These are phyloP conservation scores for Diophrys sp. DNA, from an alignment of 73 alveolate species.

Conservation along the genomic window DNA sequence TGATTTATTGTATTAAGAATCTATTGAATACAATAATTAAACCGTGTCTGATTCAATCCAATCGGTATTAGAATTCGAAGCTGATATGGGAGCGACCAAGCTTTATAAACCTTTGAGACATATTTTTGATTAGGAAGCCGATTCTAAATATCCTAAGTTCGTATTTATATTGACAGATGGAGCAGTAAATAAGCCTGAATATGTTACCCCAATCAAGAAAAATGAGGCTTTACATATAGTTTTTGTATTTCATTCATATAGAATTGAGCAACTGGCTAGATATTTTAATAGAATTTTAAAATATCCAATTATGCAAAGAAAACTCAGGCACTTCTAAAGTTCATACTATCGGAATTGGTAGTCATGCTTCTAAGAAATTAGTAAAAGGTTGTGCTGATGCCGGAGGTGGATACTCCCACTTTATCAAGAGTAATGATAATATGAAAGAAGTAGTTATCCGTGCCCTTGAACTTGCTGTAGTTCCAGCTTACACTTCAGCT, in stretches of 20 bases:
- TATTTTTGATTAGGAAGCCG: conserved; percentile 28
- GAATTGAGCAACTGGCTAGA: no score
- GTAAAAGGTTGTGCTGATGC: conserved; percentile 53
- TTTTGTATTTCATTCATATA: no score
- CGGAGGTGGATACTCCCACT: conserved; percentile 62
- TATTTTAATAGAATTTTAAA: no score
- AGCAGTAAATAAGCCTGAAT: conserved; percentile 64
- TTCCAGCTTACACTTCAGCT: conserved; percentile 23
- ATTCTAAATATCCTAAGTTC: conserved; percentile 39
- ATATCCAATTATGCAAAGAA: conserved; percentile 46
- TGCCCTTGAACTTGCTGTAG: conserved; percentile 52
- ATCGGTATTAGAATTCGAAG: conserved; percentile 13
- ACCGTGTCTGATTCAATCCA: conserved; percentile 2
- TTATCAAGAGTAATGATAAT: conserved; percentile 47
- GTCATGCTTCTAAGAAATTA: conserved; percentile 22
- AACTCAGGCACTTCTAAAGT: conserved; percentile 42
- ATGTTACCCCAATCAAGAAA: conserved; percentile 48
- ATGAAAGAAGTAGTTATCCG: conserved; percentile 58
- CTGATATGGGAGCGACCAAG: conserved; percentile 57
- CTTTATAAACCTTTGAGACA: conserved; percentile 20
- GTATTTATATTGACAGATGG: conserved; percentile 95
- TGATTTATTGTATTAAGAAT: neutral
- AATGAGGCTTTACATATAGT: conserved; percentile 65
- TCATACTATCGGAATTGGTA: conserved; percentile 62
- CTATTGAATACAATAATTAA: conserved; percentile 27